These are phyloP conservation scores for Tuber magnatum DNA, from an alignment of 495 filamentous ascomycete genomes.

Conservation along the genomic window DNA sequence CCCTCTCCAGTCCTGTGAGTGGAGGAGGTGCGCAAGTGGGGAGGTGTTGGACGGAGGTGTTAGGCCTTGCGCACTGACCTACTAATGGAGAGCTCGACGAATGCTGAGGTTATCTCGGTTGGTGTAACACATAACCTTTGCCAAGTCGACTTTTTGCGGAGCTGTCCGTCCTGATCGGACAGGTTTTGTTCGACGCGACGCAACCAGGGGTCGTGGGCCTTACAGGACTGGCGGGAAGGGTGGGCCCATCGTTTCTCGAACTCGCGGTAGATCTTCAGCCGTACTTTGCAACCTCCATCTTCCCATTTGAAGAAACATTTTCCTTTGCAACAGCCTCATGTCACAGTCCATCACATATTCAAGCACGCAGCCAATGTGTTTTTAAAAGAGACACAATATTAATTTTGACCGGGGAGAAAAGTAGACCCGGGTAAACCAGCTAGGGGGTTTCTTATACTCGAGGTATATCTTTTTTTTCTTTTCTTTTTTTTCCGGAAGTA, in stretches of 20 bases:
- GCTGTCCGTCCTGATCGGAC: constrained; percentile 37
- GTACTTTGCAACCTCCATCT: constrained; percentile 37
- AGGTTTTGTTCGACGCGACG: constrained; percentile 35
- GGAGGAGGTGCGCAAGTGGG: neutral
- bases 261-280: constrained; percentile 34
- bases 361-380: constrained; percentile 7
- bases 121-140: constrained; percentile 27
- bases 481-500: constrained; percentile 7
- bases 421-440: constrained; percentile 28
- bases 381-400: constrained; percentile 16
- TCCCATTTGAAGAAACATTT: constrained; percentile 22
- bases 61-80: constrained; percentile 27
- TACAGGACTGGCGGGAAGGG: constrained; percentile 28
- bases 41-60: neutral
- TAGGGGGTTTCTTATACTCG: neutral
- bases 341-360: neutral
- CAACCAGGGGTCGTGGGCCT: constrained; percentile 30
- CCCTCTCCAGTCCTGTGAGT: neutral
- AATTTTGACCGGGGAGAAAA: constrained; percentile 14
- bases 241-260: constrained; percentile 37
- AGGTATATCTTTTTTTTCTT: neutral
- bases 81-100: constrained; percentile 21
- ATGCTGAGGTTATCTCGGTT: constrained; percentile 36
- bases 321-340: constrained; percentile 15
- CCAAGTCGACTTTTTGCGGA: constrained; percentile 21